These are phyloP conservation scores for Nothomitra cinnamomea DNA, from an alignment of 2,329 filamentous ascomycete genomes.

Conservation along the genomic window DNA sequence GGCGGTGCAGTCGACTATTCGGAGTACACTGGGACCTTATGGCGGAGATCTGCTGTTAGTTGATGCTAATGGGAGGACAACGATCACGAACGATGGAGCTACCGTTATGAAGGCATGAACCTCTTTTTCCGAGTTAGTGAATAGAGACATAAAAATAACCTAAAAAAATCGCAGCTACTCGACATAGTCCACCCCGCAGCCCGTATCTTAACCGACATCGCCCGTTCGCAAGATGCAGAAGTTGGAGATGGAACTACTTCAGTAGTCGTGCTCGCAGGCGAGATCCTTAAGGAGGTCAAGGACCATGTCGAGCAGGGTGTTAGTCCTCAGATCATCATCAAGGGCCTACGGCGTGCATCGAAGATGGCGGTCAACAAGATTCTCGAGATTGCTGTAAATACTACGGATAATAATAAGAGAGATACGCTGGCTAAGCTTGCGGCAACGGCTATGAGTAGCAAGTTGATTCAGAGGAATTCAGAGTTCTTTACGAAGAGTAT, in stretches of 20 bases:
- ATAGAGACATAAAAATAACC: background rate
- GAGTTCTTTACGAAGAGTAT: conserved; percentile 93
- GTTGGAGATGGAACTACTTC: conserved; percentile 97
- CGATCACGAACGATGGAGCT: conserved; percentile 96
- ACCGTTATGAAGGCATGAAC: conserved; percentile 86
- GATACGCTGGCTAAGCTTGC: conserved; percentile 84
- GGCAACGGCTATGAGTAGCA: conserved; percentile 96
- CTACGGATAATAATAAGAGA: conserved; percentile 63
- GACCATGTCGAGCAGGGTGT: conserved; percentile 94
- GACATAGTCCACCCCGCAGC: conserved; percentile 97
- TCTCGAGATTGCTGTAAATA: conserved; percentile 87
- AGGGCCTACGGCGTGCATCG: conserved; percentile 76
- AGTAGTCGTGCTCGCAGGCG: conserved; percentile 91
- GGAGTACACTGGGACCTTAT: conserved; percentile 89
- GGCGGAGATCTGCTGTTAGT: conserved; percentile 93
- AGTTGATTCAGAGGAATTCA: conserved; percentile 94
- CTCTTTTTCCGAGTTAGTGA: conserved; percentile 2
- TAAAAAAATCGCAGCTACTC: conserved; percentile 47
- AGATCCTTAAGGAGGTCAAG: conserved; percentile 92
- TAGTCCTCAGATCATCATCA: conserved; percentile 94
- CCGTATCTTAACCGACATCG: conserved; percentile 93
- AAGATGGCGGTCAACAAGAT: conserved; percentile 95
- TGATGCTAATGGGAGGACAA: conserved; percentile 87
- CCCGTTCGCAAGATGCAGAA: conserved; percentile 96
- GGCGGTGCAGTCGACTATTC: conserved; percentile 88